phyloP scores from a whole-genome alignment of 2,329 filamentous ascomycete genomes.

The Pseudogymnoascus pannorum region DNA sequence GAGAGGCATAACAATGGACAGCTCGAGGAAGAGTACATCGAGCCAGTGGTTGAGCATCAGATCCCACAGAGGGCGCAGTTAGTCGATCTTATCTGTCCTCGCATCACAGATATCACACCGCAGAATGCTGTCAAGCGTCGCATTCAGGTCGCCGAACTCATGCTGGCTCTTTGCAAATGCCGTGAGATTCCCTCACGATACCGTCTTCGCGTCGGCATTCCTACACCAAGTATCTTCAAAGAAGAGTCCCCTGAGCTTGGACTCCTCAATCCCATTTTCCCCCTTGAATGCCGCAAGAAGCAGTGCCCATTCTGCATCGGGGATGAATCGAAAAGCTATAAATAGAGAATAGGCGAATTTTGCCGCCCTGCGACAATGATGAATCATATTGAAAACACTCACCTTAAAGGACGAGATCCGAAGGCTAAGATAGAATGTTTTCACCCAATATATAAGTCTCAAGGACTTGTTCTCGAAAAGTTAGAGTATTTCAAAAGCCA shows the following conservation, averaged over 20 bases:
- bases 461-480: slow-evolving; percentile 18
- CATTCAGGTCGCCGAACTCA: slow-evolving; percentile 14
- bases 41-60: slow-evolving; percentile 16
- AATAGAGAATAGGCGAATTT: slow-evolving; percentile 16
- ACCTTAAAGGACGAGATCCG: slow-evolving; percentile 12
- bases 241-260: slow-evolving; percentile 11
- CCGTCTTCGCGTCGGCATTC: slow-evolving; percentile 3
- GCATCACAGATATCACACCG: slow-evolving; percentile 11
- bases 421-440: slow-evolving; percentile 4
- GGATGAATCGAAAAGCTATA: slow-evolving; percentile 14
- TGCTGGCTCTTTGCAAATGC: slow-evolving; percentile 11
- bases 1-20: slow-evolving; percentile 17
- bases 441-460: slow-evolving; percentile 12
- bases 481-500: slow-evolving; percentile 23
- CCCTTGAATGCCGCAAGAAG: slow-evolving; percentile 18
- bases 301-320: slow-evolving; percentile 18
- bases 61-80: slow-evolving; percentile 16
- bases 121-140: slow-evolving; percentile 14
- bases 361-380: background rate
- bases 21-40: slow-evolving; percentile 9
- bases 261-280: slow-evolving; percentile 7
- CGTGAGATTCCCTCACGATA: slow-evolving; percentile 10
- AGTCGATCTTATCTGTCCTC: slow-evolving; percentile 16
- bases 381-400: slow-evolving; percentile 9
- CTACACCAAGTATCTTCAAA: slow-evolving; percentile 2